These are phyloP conservation scores for Solanum chiquidenum DNA, from an alignment of 257 asterid genomes.

Conservation along the genomic window DNA sequence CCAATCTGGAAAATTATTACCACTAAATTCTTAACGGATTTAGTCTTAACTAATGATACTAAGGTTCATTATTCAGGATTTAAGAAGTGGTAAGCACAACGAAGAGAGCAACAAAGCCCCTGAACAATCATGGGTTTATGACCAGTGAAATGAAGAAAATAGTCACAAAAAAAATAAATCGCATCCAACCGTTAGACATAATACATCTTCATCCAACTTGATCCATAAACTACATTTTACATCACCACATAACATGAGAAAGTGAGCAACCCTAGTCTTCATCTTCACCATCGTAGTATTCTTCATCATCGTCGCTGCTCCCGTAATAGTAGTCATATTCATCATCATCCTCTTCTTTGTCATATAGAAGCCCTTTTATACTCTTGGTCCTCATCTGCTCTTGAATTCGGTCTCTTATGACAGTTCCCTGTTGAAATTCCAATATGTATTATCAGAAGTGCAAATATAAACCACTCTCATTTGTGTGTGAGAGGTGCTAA, in stretches of 20 bases:
- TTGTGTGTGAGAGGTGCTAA: background rate
- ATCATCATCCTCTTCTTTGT: conserved; percentile 23
- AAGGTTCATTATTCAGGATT: background rate
- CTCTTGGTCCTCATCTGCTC: conserved; percentile 33
- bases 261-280: conserved; percentile 4
- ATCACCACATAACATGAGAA: background rate
- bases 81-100: background rate
- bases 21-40: background rate
- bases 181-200: background rate
- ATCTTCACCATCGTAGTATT: conserved; percentile 23
- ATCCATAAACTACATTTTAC: background rate
- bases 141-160: background rate
- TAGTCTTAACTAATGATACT: background rate
- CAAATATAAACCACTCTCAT: background rate
- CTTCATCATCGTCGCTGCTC: conserved; percentile 13
- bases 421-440: conserved; percentile 33
- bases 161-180: background rate
- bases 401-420: conserved; percentile 43
- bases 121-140: background rate
- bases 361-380: conserved; percentile 24
- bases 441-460: background rate
- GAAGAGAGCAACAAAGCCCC: background rate
- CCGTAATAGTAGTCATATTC: conserved; percentile 15
- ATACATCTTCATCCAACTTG: background rate
- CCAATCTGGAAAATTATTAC: background rate